phyloP scores from a whole-genome alignment of 1,284 basidiomycete genomes.

The Moniliophthora roreri region DNA sequence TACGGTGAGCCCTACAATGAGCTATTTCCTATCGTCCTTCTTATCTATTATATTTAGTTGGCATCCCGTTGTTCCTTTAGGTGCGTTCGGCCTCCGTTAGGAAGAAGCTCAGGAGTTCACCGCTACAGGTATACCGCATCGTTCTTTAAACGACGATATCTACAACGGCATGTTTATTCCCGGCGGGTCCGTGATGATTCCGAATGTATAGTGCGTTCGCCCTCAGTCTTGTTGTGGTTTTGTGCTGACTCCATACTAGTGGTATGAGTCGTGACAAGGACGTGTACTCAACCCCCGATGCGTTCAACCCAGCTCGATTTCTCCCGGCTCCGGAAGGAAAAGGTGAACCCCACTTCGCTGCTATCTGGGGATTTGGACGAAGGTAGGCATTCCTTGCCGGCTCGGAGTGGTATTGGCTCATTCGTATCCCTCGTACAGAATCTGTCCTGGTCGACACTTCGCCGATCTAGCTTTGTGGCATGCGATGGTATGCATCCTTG shows the following conservation, averaged over 20 bases:
- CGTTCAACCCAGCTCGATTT: conserved; percentile 16
- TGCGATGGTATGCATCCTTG: conserved; percentile 18
- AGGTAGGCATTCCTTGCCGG: not conserved
- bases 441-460: conserved; percentile 20
- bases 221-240: not conserved
- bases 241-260: not conserved
- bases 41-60: not conserved
- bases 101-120: no score
- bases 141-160: conserved; percentile 8
- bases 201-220: not conserved
- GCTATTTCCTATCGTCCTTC: not conserved
- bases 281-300: conserved; percentile 11
- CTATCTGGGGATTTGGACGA: conserved; percentile 16
- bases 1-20: not conserved
- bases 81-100: no score
- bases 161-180: conserved; percentile 18
- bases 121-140: not conserved
- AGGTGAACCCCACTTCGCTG: conserved; percentile 10
- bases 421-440: conserved; percentile 4
- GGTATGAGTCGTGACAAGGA: conserved; percentile 17
- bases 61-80: not conserved
- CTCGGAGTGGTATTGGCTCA: not conserved
- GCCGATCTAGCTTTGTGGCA: conserved; percentile 22
- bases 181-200: conserved; percentile 15
- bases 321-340: not conserved